Conservation (phyloP, 2,329 filamentous ascomycete genomes). For the Penicillium sp. region DNA sequence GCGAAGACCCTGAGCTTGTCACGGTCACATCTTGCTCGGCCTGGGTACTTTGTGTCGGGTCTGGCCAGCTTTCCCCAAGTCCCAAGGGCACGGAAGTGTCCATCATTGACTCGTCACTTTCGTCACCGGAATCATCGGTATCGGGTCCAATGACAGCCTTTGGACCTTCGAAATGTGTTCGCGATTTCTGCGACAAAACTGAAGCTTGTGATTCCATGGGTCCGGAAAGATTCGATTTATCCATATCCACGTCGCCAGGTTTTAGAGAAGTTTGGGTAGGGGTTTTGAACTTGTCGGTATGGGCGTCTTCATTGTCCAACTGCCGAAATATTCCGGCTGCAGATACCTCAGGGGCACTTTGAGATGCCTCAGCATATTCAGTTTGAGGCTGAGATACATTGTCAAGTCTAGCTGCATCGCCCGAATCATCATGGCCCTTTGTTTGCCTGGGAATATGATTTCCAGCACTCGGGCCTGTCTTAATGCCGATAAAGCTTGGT, state of each 20-base stretch:
- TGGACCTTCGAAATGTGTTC: neutral
- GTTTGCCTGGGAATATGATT: neutral
- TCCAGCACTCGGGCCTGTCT: neutral
- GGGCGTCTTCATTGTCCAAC: neutral
- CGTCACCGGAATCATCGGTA: constrained; percentile 15
- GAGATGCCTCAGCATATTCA: neutral
- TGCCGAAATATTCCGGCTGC: neutral
- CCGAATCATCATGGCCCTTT: neutral
- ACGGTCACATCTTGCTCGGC: constrained; percentile 18
- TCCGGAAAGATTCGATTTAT: neutral
- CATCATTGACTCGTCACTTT: constrained; percentile 37
- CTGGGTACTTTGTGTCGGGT: constrained; percentile 23
- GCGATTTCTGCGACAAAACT: neutral
- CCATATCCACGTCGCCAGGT: neutral
- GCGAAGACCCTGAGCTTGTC: constrained; percentile 23
- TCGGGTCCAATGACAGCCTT: neutral
- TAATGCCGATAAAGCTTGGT: neutral
- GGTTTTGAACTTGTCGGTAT: neutral
- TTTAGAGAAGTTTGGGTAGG: neutral
- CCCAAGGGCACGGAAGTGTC: constrained; percentile 35
- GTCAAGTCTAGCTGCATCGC: neutral
- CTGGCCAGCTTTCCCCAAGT: constrained; percentile 24
- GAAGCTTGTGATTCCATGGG: neutral
- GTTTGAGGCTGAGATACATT: neutral
- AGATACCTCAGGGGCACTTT: neutral